Evolutionary conservation across 331 rosid genomes (phyloP), one percentile per base, ranked within the genome.

Genomic region (Rosa hybrid): DNA sequence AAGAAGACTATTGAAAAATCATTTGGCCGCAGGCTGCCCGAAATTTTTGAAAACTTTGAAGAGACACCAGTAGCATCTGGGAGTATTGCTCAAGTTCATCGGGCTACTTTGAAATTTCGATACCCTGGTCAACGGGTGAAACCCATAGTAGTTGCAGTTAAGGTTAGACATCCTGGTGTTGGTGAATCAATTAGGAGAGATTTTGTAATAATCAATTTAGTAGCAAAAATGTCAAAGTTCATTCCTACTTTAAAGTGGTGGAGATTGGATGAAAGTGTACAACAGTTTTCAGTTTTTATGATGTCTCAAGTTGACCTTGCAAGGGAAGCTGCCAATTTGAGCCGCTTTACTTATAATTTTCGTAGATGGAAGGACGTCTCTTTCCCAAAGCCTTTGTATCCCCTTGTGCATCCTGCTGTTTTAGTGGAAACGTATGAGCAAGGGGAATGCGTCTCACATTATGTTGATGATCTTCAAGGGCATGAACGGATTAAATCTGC

Each of bases 221-320:
- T 78, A 69, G 98, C 99, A 67, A 95, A 90, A 86, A 69, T 81
- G 72, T 95, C 99, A 0, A 90, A 79, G 4, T 86, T 90, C 82
- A 74, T 95, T 80, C 99, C 99, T 23, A 89, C 98, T 13, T 91
- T 95, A 27, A 89, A 85, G 81, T 95, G 99, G 99, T 86, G 94
- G 87, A 87, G 99, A 86, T 88, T 95, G 89, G 99, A 95, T 84
- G 99, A 95, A 85, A 95, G 99, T 80, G 99, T 95, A 56, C 98
- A 91, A 84, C 99, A 95, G 89, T 95, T 95, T 93, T 97, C 96
- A 8, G 98, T 93, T 83, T 95, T 91, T 84, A 95, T 95, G 99
- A 88, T 95, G 99, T 95, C 97, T 81, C 99, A 95, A 93, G 98
- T 95, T 87, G 99, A 95, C 86, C 98, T 95, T 85, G 99, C 99